Evolutionary conservation across 768 basidiomycete genomes (phyloP).

Genomic region (Psilocybe sp.): DNA sequence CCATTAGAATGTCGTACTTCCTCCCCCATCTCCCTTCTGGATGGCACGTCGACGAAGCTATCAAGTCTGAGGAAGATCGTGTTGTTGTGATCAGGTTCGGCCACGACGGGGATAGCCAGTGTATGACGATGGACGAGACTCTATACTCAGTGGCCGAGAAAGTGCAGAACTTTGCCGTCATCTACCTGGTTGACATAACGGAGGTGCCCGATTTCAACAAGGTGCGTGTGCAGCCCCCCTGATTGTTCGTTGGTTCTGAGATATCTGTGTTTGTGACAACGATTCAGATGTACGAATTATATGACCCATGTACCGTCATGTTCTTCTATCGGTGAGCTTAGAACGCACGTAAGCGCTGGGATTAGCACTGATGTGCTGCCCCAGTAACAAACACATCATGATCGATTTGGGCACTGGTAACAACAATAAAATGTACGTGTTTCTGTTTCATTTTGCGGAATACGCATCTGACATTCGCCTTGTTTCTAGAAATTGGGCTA

Average conservation of each 20-base stretch:
- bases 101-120: slow-evolving; percentile 89
- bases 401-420: slow-evolving; percentile 99
- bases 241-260: neutral
- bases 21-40: slow-evolving; percentile 86
- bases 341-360: slow-evolving; percentile 2
- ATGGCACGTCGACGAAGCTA: slow-evolving; percentile 99
- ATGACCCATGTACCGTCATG: slow-evolving; percentile 97
- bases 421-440: slow-evolving; percentile 94
- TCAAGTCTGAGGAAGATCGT: slow-evolving; percentile 96
- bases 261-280: too few species aligned
- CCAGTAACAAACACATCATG: slow-evolving; percentile 98
- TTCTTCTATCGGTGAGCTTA: slow-evolving; percentile 89
- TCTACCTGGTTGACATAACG: slow-evolving; percentile 93
- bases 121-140: slow-evolving; percentile 99
- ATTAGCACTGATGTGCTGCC: slow-evolving; percentile 1
- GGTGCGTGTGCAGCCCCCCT: slow-evolving; percentile 38
- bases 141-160: slow-evolving; percentile 90
- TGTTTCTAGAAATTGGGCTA: slow-evolving; percentile 86
- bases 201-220: slow-evolving; percentile 99
- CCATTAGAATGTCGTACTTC: slow-evolving; percentile 74
- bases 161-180: slow-evolving; percentile 98
- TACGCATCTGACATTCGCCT: slow-evolving; percentile 6
- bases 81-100: slow-evolving; percentile 94
- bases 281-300: slow-evolving; percentile 94
- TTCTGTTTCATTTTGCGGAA: neutral